Evolutionary conservation across 148 eudicot species (phyloP).

Genomic region (Vaccinium darrowii): DNA sequence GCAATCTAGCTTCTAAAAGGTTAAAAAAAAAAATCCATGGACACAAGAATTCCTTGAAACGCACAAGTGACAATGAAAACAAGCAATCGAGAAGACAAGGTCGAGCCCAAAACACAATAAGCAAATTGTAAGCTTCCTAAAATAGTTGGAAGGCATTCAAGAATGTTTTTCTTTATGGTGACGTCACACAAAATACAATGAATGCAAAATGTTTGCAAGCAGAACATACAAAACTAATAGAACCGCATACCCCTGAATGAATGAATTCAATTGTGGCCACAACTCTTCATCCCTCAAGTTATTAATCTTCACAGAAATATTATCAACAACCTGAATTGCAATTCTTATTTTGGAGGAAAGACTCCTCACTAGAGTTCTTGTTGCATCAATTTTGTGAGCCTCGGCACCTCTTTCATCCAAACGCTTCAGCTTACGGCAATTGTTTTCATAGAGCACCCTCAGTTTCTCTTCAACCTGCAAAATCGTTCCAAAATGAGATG

Average conservation of each 20-base stretch:
- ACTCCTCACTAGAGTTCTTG: slow-evolving; percentile 57
- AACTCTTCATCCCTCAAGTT: slow-evolving; percentile 87
- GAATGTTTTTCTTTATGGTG: not conserved
- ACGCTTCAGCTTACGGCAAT: slow-evolving; percentile 53
- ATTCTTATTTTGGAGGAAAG: slow-evolving; percentile 89
- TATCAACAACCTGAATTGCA: slow-evolving; percentile 90
- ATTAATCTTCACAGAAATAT: slow-evolving; percentile 77
- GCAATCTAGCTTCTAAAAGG: not conserved
- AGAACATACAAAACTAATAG: not conserved
- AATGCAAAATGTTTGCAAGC: slow-evolving; percentile 6
- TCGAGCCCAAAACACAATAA: not conserved
- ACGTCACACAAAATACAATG: not conserved
- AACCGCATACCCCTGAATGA: slow-evolving; percentile 75
- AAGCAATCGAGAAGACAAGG: not conserved
- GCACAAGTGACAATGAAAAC: not conserved
- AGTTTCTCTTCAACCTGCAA: slow-evolving; percentile 86
- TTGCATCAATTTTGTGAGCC: slow-evolving; percentile 63
- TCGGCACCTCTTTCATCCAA: slow-evolving; percentile 87
- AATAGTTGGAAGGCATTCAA: slow-evolving; percentile 1
- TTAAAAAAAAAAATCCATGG: too few relatives aligned
- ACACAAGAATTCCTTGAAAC: too few relatives aligned
- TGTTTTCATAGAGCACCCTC: slow-evolving; percentile 80
- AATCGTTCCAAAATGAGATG: slow-evolving; percentile 2
- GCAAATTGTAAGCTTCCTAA: not conserved
- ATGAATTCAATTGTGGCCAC: slow-evolving; percentile 80